Evolutionary conservation across 2,329 filamentous ascomycete species (phyloP).

Genomic region (Colletotrichum eremochloae): DNA sequence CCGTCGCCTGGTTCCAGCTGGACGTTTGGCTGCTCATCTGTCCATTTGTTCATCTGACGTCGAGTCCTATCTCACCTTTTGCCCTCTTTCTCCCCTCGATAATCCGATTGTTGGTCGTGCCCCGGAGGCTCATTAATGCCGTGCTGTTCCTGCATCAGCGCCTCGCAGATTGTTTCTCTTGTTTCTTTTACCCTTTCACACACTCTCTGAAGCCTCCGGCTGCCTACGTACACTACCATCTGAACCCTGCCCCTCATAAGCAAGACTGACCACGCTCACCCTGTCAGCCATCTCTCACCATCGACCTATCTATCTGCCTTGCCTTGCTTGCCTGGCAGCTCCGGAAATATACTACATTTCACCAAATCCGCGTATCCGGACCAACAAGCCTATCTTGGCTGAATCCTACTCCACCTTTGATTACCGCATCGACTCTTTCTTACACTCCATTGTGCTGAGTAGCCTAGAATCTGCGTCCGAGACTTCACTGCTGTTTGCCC

Average conservation of each 20-base stretch:
- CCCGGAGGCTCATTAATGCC: conserved; percentile 43
- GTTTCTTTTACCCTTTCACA: conserved; percentile 37
- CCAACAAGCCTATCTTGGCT: conserved; percentile 17
- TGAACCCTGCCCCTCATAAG: conserved; percentile 9
- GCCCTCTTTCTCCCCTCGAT: conserved; percentile 43
- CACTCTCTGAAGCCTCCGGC: conserved; percentile 5
- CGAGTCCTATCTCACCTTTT: conserved; percentile 17
- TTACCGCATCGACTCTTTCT: conserved; percentile 7
- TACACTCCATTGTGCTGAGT: conserved; percentile 2
- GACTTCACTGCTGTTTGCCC: conserved; percentile 11
- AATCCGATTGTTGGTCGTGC: conserved; percentile 19
- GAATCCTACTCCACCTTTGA: conserved; percentile 3
- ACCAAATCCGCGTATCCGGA: neutral
- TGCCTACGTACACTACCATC: neutral
- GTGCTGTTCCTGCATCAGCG: conserved; percentile 48
- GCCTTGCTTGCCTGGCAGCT: conserved; percentile 22
- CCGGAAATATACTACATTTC: conserved; percentile 27
- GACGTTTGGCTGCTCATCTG: conserved; percentile 44
- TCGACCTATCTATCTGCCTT: conserved; percentile 2
- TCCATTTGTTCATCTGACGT: conserved; percentile 46
- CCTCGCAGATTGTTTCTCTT: conserved; percentile 37
- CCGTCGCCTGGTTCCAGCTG: conserved; percentile 36
- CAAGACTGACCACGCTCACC: conserved; percentile 25
- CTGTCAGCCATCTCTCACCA: conserved; percentile 1
- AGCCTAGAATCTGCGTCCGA: neutral